Conservation (phyloP, 768 basidiomycete species). For the Tulasnella sp. region DNA sequence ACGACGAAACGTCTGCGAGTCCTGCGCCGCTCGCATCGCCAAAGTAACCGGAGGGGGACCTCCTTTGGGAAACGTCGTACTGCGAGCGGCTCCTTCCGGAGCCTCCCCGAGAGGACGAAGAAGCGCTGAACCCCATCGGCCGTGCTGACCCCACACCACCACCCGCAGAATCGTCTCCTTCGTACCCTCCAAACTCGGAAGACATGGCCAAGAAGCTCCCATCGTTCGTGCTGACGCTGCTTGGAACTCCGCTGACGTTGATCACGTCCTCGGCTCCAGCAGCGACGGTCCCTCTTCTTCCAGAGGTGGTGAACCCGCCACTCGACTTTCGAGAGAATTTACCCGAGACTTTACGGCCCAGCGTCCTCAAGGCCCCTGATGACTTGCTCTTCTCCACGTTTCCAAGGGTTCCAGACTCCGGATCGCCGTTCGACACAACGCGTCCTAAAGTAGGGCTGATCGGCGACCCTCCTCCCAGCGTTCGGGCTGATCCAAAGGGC, state of each 20-base stretch:
- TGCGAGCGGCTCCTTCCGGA: neutral
- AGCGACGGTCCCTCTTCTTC: neutral
- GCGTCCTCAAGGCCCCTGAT: neutral
- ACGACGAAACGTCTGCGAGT: neutral
- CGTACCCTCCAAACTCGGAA: constrained; percentile 3
- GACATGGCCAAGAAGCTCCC: constrained; percentile 2
- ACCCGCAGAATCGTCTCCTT: neutral
- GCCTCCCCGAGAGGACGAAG: neutral
- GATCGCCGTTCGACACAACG: neutral
- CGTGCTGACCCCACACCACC: neutral
- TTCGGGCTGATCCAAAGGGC: neutral
- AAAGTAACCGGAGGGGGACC: neutral
- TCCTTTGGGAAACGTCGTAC: neutral
- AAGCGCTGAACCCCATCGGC: neutral
- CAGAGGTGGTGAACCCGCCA: no score
- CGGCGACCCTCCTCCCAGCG: neutral
- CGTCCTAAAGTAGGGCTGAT: neutral
- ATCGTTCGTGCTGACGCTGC: neutral
- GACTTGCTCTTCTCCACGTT: constrained; percentile 5
- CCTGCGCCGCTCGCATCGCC: neutral
- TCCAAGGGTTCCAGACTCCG: neutral
- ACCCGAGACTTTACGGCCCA: neutral
- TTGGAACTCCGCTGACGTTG: neutral
- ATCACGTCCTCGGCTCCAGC: neutral
- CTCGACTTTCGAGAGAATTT: constrained; percentile 5